Base-by-base conservation (phyloP, 1,284 basidiomycete genomes). In the Leucoagaricus sp. region DNA sequence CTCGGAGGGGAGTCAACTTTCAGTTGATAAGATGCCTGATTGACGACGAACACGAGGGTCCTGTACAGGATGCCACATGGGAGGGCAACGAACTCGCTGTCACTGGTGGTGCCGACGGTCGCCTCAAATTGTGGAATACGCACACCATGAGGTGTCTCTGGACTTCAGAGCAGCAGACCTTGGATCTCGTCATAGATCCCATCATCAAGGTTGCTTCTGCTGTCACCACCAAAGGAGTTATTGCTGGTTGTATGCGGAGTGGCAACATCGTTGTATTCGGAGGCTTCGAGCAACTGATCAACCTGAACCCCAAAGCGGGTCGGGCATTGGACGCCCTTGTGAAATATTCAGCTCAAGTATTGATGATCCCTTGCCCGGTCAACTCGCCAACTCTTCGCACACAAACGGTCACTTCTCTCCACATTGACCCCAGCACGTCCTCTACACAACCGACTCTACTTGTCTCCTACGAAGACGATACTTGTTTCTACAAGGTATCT, bases 101-200 rank as follows among this genome's bases (percentile, higher is more conserved):
- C 36, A 86, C 84, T 13, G 85, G 75, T 1, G 83, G 82, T 6
- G 68, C 73, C 4, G 89, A 91, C 62, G 89, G 89, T 0, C 71
- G 72, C 21, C 78, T 89, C 60, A 91, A 91, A 66, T 60, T 93
- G 1, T 93, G 91, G 91, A 79, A 86, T 57, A 69, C 77, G 17
- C 82, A 77, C 64, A 72, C 70, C 2, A 69, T 84, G 25, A 64
- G 61, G 21, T 85, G 84, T 59, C 48, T 87, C 25, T 92, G 88
- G 89, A 80, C 82, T 1, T 86, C 82, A n/a, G 69, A 73, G 34
- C 67, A 66, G 36, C 71, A 75, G 26, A 61, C 65, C 1, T 63
- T 63, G 19, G 67, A 67, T 4, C 64, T 75, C 25, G 53, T 78
- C 2, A 69, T 73, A 1, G 83, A 85, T 62, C 69, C 82, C 0